Evolutionary conservation across 2,329 filamentous ascomycete genomes (phyloP).

Genomic region (Rhinocladiella similis): DNA sequence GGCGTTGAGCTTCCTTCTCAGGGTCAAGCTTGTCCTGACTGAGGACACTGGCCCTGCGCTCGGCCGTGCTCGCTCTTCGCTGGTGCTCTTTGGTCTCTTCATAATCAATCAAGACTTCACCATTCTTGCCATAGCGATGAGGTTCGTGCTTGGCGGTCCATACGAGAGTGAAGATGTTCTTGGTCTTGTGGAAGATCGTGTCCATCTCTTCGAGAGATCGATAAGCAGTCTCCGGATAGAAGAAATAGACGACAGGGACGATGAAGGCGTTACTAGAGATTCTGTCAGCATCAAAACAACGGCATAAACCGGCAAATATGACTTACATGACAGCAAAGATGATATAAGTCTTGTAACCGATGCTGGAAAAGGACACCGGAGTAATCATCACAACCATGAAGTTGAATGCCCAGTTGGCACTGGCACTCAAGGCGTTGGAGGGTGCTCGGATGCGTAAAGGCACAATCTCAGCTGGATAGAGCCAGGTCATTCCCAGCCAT

Average conservation of each 20-base stretch:
- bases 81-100: conserved; percentile 45
- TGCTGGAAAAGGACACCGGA: conserved; percentile 71
- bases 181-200: conserved; percentile 61
- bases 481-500: conserved; percentile 52
- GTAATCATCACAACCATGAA: conserved; percentile 80
- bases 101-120: conserved; percentile 57
- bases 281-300: conserved; percentile 7
- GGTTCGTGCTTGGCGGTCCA: conserved; percentile 53
- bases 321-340: conserved; percentile 72
- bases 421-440: conserved; percentile 63
- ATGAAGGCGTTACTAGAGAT: conserved; percentile 51
- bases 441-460: conserved; percentile 59
- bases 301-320: not conserved
- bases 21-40: not conserved
- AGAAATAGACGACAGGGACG: conserved; percentile 59
- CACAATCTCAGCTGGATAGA: conserved; percentile 47
- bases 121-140: conserved; percentile 59
- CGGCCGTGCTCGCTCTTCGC: conserved; percentile 30
- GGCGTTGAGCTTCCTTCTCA: conserved; percentile 10
- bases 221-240: conserved; percentile 62
- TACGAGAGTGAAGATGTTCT: conserved; percentile 51
- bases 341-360: conserved; percentile 75
- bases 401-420: conserved; percentile 76
- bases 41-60: conserved; percentile 14
- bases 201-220: conserved; percentile 69